phyloP scores from a whole-genome alignment of 1,284 basidiomycete genomes.

The Sporisorium iseilematis-ciliati region DNA sequence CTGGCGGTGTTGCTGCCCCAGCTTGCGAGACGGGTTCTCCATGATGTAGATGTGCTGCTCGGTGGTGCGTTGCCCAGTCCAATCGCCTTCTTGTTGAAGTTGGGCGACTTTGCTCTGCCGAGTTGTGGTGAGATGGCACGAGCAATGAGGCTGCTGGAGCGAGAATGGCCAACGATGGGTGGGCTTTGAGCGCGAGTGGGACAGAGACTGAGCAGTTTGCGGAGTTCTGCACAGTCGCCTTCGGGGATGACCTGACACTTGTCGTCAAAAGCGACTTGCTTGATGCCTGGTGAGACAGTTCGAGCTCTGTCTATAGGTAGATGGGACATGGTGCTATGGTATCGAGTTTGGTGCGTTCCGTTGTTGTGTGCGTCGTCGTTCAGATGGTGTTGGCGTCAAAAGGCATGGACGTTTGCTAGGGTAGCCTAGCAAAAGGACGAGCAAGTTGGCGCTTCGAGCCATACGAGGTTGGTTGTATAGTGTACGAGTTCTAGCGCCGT shows the following conservation, averaged over 20 bases:
- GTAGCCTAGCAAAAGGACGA: too few species aligned
- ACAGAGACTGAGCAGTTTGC: conserved; percentile 41
- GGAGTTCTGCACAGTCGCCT: conserved; percentile 38
- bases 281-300: conserved; percentile 23
- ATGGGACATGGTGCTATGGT: conserved; percentile 15
- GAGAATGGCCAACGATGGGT: conserved; percentile 18
- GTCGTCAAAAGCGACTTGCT: conserved; percentile 41
- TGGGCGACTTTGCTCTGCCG: conserved; percentile 27
- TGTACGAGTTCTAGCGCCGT: neutral
- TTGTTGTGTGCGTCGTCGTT: neutral
- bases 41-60: conserved; percentile 11
- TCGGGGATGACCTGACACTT: conserved; percentile 49
- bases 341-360: neutral
- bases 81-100: conserved; percentile 4
- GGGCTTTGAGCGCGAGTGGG: conserved; percentile 35
- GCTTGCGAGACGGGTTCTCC: conserved; percentile 32
- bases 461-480: neutral
- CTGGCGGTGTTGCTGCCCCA: conserved; percentile 19
- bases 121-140: conserved; percentile 41
- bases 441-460: too few species aligned
- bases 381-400: neutral
- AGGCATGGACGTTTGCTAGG: too few species aligned
- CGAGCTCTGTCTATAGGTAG: neutral
- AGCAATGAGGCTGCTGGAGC: conserved; percentile 20
- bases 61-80: conserved; percentile 17